Base-by-base conservation (phyloP, 2,329 filamentous ascomycete genomes). In the Diaporthe australafricana region DNA sequence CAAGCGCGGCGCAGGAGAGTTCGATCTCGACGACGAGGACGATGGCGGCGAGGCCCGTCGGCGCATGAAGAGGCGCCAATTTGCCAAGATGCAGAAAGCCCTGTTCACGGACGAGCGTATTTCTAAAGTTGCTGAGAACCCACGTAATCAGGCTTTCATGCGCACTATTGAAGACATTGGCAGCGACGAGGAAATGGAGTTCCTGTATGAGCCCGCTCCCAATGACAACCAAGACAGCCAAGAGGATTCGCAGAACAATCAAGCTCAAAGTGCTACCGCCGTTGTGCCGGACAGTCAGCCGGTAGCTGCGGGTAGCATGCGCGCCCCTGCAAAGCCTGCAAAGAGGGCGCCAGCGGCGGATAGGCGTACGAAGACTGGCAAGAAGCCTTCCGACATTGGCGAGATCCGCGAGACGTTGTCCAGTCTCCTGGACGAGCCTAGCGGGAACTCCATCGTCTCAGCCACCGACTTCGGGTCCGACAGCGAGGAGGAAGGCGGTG, bases 31-130 rank as follows among this genome's bases (percentile, higher is more conserved):
- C 6, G 96, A 98, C 80, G 96, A 94, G 2, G 96, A 98, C 75
- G 96, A 98, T 76, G 94, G 93, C 74, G 90, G 92, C 22, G 93
- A 96, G 77, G 90, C 92, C 38, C 89, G 91, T 55, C 90, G 93
- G 56, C 91, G 94, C 65, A 91, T 93, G 85, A 98, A 97, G 85
- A 92, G 94, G 67, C 89, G 92, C 48, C 94, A 98, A 78, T 97
- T 97, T 81, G 93, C 93, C 45, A 94, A 94, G 83, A 97, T 98
- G 93, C 93, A 95, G 70, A 95, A 94, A 80, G 93, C 95, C 8
- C 87, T 99, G 11, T 89, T 98, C 57, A 88, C 93, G 30, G 95
- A 98, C 78, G 95, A 98, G 81, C 94, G 94, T 47, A 90, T 99
- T 76, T 94, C 93, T 79, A 95, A 96, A 81, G 94, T 98, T 74